Conservation (phyloP, 345 rosid genomes). For the Citrus australasica region DNA sequence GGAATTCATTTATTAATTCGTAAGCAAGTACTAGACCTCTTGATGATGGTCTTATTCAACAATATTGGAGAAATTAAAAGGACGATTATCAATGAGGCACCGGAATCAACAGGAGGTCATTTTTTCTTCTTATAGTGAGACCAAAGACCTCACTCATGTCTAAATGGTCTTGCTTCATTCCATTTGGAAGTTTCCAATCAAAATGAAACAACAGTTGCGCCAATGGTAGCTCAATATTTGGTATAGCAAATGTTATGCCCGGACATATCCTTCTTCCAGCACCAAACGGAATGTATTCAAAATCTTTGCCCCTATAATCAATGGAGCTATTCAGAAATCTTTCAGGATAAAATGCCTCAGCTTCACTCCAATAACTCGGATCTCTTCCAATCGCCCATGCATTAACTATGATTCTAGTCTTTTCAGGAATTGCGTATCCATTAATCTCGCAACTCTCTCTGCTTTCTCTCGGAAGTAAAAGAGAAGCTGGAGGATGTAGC, state of each 20-base stretch:
- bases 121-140: neutral
- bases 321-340: constrained; percentile 11
- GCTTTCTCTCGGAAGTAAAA: neutral
- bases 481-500: neutral
- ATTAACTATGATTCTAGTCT: constrained; percentile 5
- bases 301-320: constrained; percentile 7
- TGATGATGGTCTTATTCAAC: too few relatives aligned
- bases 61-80: too few relatives aligned
- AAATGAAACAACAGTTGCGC: constrained; percentile 2
- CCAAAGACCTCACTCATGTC: neutral
- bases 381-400: constrained; percentile 16
- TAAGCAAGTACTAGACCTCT: too few relatives aligned
- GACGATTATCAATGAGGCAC: too few relatives aligned
- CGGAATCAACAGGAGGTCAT: neutral
- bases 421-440: neutral
- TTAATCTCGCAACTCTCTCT: neutral
- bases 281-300: constrained; percentile 19
- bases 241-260: neutral
- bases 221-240: constrained; percentile 8
- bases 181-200: neutral
- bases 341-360: constrained; percentile 13
- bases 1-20: too few relatives aligned
- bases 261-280: constrained; percentile 22
- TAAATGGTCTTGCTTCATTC: neutral
- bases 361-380: constrained; percentile 12